Percentiles rank a stretch among this genome's conserved stretches.
These are phyloP conservation scores for Candida suzukii DNA, from an alignment of 805 yeast genomes.

Conservation along the genomic window DNA sequence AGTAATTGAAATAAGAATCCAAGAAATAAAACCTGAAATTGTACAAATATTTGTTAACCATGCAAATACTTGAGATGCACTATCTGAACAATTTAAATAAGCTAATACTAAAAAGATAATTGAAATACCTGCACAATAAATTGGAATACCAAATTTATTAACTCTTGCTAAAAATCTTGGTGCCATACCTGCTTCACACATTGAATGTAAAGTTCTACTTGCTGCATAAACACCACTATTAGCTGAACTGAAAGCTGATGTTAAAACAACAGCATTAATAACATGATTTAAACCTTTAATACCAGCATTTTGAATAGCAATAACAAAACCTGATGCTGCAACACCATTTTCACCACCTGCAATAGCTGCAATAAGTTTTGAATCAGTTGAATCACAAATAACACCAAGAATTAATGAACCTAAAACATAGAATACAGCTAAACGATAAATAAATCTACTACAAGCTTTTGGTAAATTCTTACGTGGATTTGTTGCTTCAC, in stretches of 20 bases:
- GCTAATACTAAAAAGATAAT: conserved; percentile 38
- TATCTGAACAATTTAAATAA: conserved; percentile 55
- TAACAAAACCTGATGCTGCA: conserved; percentile 68
- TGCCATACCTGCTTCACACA: conserved; percentile 60
- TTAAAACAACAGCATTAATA: conserved; percentile 63
- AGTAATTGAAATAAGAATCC: conserved; percentile 50
- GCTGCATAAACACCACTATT: conserved; percentile 63
- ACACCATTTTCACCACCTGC: conserved; percentile 52
- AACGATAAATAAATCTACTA: conserved; percentile 45
- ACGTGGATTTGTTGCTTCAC: conserved; percentile 48
- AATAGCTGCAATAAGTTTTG: conserved; percentile 31
- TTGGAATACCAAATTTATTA: conserved; percentile 47
- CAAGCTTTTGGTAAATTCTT: conserved; percentile 51
- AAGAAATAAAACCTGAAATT: conserved; percentile 59
- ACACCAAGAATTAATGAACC: conserved; percentile 48
- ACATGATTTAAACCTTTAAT: conserved; percentile 60
- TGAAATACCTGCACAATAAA: conserved; percentile 38
- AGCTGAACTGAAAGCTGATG: conserved; percentile 62
- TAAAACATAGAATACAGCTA: conserved; percentile 46
- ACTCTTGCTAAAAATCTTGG: conserved; percentile 49
- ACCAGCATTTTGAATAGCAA: conserved; percentile 59
- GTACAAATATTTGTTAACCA: conserved; percentile 66
- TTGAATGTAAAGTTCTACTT: conserved; percentile 58
- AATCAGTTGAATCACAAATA: conserved; percentile 43
- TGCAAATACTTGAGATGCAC: conserved; percentile 53